Evolutionary conservation across 2,329 filamentous ascomycete genomes (phyloP).

Genomic region (Arthrobotrys sinensis): DNA sequence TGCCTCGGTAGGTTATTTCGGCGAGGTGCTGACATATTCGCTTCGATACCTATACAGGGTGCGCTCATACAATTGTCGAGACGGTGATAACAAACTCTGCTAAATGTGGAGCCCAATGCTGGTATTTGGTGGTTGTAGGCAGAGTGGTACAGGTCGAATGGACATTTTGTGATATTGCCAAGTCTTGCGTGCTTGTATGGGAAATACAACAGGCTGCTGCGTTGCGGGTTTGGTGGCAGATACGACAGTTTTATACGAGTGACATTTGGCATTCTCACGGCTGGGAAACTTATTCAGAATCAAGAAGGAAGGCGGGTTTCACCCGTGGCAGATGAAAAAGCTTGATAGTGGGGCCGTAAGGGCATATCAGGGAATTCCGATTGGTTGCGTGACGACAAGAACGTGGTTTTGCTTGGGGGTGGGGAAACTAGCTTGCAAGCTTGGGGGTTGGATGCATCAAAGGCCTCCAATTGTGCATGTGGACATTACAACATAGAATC

Average conservation of each 20-base stretch:
- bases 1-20: constrained; percentile 50
- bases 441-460: constrained; percentile 18
- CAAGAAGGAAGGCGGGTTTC: constrained; percentile 27
- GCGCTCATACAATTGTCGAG: neutral
- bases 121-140: constrained; percentile 11
- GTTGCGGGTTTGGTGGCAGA: constrained; percentile 27
- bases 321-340: constrained; percentile 28
- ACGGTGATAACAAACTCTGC: constrained; percentile 15
- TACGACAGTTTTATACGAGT: constrained; percentile 16
- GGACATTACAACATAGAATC: constrained; percentile 32
- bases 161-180: constrained; percentile 57
- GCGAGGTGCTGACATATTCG: constrained; percentile 24
- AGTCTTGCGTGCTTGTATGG: constrained; percentile 56
- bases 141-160: constrained; percentile 9
- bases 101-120: constrained; percentile 30
- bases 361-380: constrained; percentile 30
- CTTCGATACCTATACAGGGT: neutral
- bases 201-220: constrained; percentile 33
- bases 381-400: constrained; percentile 33
- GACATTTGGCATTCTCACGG: constrained; percentile 14
- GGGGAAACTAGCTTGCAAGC: constrained; percentile 5
- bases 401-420: constrained; percentile 39
- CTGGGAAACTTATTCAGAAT: constrained; percentile 32
- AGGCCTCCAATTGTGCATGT: constrained; percentile 5
- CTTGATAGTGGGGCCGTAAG: constrained; percentile 29